A percentile compares a stretch with the other conserved stretches of the same genome.
These are phyloP conservation scores for Amoebophrya sp. DNA, from an alignment of 169 alveolate species.

Conservation along the genomic window DNA sequence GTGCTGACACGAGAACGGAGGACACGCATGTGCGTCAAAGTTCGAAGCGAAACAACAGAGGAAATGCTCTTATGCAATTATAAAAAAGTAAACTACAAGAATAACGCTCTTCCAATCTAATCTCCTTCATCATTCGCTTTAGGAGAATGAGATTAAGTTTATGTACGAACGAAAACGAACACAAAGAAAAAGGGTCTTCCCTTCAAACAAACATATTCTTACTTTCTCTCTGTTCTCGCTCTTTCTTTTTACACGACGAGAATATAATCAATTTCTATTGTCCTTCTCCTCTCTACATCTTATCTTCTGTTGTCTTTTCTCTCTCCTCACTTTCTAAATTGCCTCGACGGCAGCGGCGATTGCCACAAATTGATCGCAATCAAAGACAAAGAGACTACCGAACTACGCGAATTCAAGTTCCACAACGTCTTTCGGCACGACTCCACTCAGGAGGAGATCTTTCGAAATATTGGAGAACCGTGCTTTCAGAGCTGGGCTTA, in stretches of 20 bases:
- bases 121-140: too few species aligned
- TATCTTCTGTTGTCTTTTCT: too few species aligned
- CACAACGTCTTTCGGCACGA: not conserved
- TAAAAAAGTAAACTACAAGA: too few species aligned
- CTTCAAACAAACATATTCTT: too few species aligned
- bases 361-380: not conserved
- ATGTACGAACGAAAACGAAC: too few species aligned
- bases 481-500: constrained; percentile 2
- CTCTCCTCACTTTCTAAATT: too few species aligned
- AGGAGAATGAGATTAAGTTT: too few species aligned
- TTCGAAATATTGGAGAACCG: not conserved
- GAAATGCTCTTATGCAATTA: not conserved
- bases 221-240: too few species aligned
- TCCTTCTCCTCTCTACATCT: not conserved
- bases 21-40: not conserved
- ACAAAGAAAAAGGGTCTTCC: too few species aligned
- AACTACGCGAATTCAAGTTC: not conserved
- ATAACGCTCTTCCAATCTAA: too few species aligned
- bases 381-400: not conserved
- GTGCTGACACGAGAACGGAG: not conserved
- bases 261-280: not conserved
- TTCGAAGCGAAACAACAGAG: not conserved
- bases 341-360: not conserved
- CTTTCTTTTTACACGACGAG: too few species aligned
- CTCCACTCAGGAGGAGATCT: not conserved